phyloP scores from a whole-genome alignment of 148 eudicot genomes.

The Camellia granthamiana region DNA sequence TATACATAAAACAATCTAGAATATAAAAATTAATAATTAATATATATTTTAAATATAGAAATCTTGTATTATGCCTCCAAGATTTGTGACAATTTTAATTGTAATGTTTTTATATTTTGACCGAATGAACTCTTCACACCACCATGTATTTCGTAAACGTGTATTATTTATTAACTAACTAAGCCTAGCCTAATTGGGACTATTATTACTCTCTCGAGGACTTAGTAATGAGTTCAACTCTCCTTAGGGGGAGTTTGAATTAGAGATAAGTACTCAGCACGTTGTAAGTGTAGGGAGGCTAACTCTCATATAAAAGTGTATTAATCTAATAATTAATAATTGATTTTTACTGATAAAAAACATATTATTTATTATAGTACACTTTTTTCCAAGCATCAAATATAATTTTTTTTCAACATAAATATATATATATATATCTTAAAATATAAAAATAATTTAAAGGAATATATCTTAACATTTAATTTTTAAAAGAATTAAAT shows the following conservation, averaged over 20 bases:
- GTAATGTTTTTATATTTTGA: neutral
- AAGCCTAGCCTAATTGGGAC: neutral
- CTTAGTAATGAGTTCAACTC: neutral
- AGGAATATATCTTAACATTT: neutral
- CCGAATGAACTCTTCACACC: neutral
- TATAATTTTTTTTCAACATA: too few relatives aligned
- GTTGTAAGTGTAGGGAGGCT: too few relatives aligned
- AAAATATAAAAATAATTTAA: too few relatives aligned
- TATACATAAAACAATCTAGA: neutral
- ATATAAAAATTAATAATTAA: neutral
- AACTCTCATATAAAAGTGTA: too few relatives aligned
- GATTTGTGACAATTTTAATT: neutral
- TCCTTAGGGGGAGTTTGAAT: neutral
- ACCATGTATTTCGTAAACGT: neutral
- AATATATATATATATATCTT: too few relatives aligned
- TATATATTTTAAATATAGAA: neutral
- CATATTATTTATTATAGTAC: neutral
- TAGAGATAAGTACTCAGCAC: neutral
- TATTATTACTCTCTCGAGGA: too few relatives aligned
- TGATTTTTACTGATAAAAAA: too few relatives aligned
- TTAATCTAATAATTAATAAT: too few relatives aligned
- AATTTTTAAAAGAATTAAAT: too few relatives aligned
- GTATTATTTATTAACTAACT: too few relatives aligned
- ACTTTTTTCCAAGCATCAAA: too few relatives aligned
- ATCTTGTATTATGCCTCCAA: neutral